Evolutionary conservation across 768 basidiomycete genomes (phyloP), one percentile per base, ranked within the genome.

Genomic region (Pleurotus salmoneostramineus): DNA sequence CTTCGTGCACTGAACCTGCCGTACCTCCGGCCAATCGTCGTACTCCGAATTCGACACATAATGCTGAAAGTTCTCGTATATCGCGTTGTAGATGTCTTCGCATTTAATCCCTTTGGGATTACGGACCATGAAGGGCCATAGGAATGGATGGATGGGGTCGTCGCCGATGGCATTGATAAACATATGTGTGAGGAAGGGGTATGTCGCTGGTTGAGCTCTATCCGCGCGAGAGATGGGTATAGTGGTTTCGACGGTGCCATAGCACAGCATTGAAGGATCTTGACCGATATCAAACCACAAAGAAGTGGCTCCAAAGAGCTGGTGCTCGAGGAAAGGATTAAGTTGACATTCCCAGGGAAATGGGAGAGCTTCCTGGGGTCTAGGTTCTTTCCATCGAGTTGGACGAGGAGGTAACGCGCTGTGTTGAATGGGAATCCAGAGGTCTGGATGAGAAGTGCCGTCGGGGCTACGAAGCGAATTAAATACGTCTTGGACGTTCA

Each of bases 131-230:
- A 85, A 72, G 7, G 83, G 81, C 86, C 85, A 87, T 12, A 74
- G 78, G 64, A 83, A 82, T 10, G 61, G 66, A 0, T 73, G 70
- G n/a, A 74, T 71, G 1, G 77, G 70, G 61, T 83, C 81, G 50
- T 80, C 82, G 15, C 79, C 82, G 21, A 86, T 71, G 3, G 69
- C 75, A 57, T 73, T 75, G 68, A 88, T 79, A 61, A 74, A 76
- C 77, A 88, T 77, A 57, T 79, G 74, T 6, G 80, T 80, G 46
- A 85, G 69, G 58, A 84, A 78, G 0, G 87, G 87, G 64, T 69
- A 79, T 6, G 86, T 85, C n/a, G 85, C 86, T 0, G 85, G 84
- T 65, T 87, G 83, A n/a, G 77, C 70, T 48, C 69, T 63, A 60
- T 81, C 80, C 3, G 71, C 64, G 1, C 65, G 58, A 12, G 68